These are phyloP conservation scores for Phytophthora sp. DNA, from an alignment of 352 stramenopile species.

Conservation along the genomic window DNA sequence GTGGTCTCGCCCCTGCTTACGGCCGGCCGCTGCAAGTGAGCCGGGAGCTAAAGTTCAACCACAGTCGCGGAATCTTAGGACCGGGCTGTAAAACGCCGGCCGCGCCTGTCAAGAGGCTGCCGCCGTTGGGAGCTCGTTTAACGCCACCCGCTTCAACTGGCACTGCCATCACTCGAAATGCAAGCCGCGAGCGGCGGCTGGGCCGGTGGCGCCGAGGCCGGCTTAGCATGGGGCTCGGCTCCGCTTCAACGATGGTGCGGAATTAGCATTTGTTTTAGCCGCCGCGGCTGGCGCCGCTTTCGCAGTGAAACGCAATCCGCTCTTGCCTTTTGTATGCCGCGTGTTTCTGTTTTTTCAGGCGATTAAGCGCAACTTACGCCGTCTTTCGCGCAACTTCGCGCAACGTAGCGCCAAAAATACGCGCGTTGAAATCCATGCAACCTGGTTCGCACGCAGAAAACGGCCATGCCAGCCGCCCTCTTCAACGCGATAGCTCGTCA, in stretches of 20 bases:
- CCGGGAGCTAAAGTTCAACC: conserved; percentile 29
- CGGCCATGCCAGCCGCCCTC: too few relatives aligned
- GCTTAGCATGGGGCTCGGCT: too few relatives aligned
- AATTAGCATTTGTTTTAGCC: conserved; percentile 2
- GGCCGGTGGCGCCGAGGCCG: too few relatives aligned
- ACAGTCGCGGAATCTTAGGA: conserved; percentile 2
- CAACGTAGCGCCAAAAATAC: conserved; percentile 16
- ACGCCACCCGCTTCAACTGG: conserved; percentile 20
- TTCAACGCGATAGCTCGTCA: neutral
- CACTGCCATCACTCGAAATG: conserved; percentile 29
- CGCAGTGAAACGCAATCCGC: conserved; percentile 23
- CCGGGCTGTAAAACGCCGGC: conserved; percentile 5
- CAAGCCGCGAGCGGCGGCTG: conserved; percentile 12
- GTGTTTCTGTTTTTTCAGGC: conserved; percentile 25
- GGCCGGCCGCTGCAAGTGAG: conserved; percentile 5
- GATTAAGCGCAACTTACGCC: conserved; percentile 12
- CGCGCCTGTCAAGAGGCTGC: neutral
- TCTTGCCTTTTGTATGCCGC: conserved; percentile 24
- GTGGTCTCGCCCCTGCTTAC: too few relatives aligned
- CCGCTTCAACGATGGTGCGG: conserved; percentile 18
- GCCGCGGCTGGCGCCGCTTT: conserved; percentile 12
- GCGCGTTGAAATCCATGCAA: conserved; percentile 11
- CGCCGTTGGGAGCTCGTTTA: conserved; percentile 11
- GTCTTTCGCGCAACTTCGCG: conserved; percentile 1
- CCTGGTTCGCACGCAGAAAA: too few relatives aligned